These are phyloP conservation scores for Exophiala calicioides DNA, from an alignment of 2,329 filamentous ascomycete genomes.

Conservation along the genomic window DNA sequence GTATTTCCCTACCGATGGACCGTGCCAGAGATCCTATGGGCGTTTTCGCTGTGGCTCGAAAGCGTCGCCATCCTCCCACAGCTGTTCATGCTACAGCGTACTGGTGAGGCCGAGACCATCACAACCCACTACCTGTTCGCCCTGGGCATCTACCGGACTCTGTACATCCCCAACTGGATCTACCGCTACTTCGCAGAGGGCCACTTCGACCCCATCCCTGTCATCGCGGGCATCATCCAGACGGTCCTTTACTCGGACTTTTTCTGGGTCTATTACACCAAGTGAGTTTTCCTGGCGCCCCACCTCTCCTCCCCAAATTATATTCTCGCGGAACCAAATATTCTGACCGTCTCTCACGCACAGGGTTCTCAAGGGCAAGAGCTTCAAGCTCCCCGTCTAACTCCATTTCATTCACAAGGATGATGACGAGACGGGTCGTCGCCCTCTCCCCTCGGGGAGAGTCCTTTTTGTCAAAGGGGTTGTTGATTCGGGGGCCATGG, in stretches of 20 bases:
- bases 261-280: slow-evolving; percentile 99
- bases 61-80: slow-evolving; percentile 95
- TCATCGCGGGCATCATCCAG: slow-evolving; percentile 86
- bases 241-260: slow-evolving; percentile 97
- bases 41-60: slow-evolving; percentile 98
- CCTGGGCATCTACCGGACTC: slow-evolving; percentile 81
- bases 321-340: too few species aligned
- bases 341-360: background rate
- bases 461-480: too few species aligned
- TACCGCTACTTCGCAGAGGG: slow-evolving; percentile 81
- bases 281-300: slow-evolving; percentile 57
- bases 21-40: slow-evolving; percentile 81
- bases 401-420: too few species aligned
- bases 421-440: too few species aligned
- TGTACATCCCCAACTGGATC: slow-evolving; percentile 99
- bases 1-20: slow-evolving; percentile 85
- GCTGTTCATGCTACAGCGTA: slow-evolving; percentile 96
- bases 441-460: too few species aligned
- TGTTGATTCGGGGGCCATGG: too few species aligned
- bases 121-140: slow-evolving; percentile 98
- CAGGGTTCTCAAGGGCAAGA: slow-evolving; percentile 78
- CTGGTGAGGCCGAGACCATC: slow-evolving; percentile 98
- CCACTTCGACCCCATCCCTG: slow-evolving; percentile 82
- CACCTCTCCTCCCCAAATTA: too few species aligned
- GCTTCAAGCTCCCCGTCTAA: slow-evolving; percentile 82